A percentile compares a stretch with the other conserved stretches of the same genome.
phyloP scores from a whole-genome alignment of 768 basidiomycete species.

The Coprinopsis strossmayeri region DNA sequence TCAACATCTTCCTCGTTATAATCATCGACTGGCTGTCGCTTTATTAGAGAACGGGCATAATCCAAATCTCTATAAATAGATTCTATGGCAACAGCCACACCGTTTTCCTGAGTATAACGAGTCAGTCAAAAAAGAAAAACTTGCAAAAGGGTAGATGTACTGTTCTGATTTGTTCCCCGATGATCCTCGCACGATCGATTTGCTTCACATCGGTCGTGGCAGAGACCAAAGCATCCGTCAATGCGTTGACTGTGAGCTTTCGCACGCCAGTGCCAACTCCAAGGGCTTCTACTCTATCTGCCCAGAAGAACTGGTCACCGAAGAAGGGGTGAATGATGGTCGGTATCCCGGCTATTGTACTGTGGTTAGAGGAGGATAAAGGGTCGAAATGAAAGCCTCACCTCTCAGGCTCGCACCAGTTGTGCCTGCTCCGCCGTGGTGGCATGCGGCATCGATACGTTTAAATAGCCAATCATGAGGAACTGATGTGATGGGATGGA shows the following conservation, averaged over 20 bases:
- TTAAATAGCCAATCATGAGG: slow-evolving; percentile 97
- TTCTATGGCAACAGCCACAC: slow-evolving; percentile 90
- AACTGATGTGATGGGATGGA: slow-evolving; percentile 78
- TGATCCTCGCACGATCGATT: slow-evolving; percentile 72
- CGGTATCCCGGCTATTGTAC: slow-evolving; percentile 71
- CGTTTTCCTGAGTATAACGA: slow-evolving; percentile 64
- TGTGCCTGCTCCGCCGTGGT: slow-evolving; percentile 96
- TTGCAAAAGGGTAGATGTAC: slow-evolving; percentile 33
- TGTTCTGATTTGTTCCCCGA: slow-evolving; percentile 83
- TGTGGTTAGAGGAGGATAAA: slow-evolving; percentile 1
- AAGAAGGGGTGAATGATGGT: slow-evolving; percentile 98
- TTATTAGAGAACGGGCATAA: slow-evolving; percentile 85
- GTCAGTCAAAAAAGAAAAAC: slow-evolving; percentile 2
- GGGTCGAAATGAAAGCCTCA: slow-evolving; percentile 22
- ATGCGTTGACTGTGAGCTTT: slow-evolving; percentile 73
- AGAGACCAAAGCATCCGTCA: slow-evolving; percentile 69
- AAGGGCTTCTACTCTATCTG: slow-evolving; percentile 93
- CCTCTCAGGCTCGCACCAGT: slow-evolving; percentile 92
- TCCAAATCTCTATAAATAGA: slow-evolving; percentile 95
- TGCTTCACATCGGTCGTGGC: slow-evolving; percentile 90
- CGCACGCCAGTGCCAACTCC: slow-evolving; percentile 86
- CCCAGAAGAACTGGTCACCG: slow-evolving; percentile 97
- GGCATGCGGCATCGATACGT: slow-evolving; percentile 92
- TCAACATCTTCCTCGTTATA: slow-evolving; percentile 28
- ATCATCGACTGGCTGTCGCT: slow-evolving; percentile 38